A percentile compares a stretch with the other conserved stretches of the same genome.
phyloP scores from a whole-genome alignment of 2,329 filamentous ascomycete species.

The Teratosphaeria destructans region DNA sequence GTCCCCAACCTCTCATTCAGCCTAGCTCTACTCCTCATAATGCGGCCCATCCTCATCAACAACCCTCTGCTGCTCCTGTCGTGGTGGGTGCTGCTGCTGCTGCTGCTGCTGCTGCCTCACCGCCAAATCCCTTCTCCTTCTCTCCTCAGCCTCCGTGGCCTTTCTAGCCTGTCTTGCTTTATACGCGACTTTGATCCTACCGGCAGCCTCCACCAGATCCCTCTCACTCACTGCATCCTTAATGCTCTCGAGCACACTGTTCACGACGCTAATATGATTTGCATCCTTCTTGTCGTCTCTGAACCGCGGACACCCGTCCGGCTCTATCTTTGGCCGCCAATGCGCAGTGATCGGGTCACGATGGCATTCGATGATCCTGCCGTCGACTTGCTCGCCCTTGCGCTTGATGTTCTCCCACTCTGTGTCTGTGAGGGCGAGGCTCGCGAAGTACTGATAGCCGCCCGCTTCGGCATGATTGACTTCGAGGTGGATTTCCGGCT shows the following conservation, averaged over 20 bases:
- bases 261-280: constrained; percentile 76
- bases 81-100: constrained; percentile 2
- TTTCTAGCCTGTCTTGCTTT: constrained; percentile 40
- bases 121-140: constrained; percentile 8
- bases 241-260: constrained; percentile 84
- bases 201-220: constrained; percentile 62
- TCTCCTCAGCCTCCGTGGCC: constrained; percentile 8
- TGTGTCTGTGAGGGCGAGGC: constrained; percentile 57
- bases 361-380: constrained; percentile 82
- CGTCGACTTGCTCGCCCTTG: constrained; percentile 65
- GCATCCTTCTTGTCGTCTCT: constrained; percentile 86
- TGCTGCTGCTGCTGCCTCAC: constrained; percentile 5
- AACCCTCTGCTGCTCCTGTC: constrained; percentile 9
- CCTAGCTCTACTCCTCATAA: constrained; percentile 11
- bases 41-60: constrained; percentile 13
- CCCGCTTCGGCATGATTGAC: constrained; percentile 56
- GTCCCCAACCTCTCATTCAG: too few species aligned
- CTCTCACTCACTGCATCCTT: constrained; percentile 72
- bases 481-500: constrained; percentile 63
- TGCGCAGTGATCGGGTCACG: constrained; percentile 56
- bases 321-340: constrained; percentile 61
- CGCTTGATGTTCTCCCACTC: constrained; percentile 80
- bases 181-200: constrained; percentile 67
- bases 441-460: constrained; percentile 41
- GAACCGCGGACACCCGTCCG: constrained; percentile 56